These are phyloP conservation scores for Cyclaneusma minus DNA, from an alignment of 2,329 filamentous ascomycete genomes.

Conservation along the genomic window DNA sequence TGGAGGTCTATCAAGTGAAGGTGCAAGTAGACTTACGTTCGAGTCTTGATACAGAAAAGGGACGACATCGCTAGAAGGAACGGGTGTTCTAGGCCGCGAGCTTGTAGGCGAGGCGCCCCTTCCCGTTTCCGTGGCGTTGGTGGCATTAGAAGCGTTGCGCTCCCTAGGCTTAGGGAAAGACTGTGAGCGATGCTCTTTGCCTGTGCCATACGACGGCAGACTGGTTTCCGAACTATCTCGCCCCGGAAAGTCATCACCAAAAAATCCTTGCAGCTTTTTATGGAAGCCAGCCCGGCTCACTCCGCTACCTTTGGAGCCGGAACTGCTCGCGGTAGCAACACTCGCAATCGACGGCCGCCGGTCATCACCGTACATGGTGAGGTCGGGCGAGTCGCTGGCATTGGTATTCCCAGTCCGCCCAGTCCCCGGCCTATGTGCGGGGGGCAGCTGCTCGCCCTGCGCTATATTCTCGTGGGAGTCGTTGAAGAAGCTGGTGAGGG, in stretches of 20 bases:
- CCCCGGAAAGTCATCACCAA: constrained; percentile 74
- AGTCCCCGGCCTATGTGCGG: constrained; percentile 45
- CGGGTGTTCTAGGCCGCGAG: constrained; percentile 69
- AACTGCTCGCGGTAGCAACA: constrained; percentile 72
- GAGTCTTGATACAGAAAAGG: constrained; percentile 93
- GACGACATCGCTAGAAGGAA: constrained; percentile 82
- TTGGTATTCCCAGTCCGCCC: constrained; percentile 27
- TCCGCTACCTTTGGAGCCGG: constrained; percentile 64
- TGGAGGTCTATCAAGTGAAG: constrained; percentile 10
- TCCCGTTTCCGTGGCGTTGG: constrained; percentile 40
- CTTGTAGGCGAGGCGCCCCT: constrained; percentile 60
- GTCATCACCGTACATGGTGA: constrained; percentile 50
- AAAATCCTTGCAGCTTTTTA: constrained; percentile 81
- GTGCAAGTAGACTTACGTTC: constrained; percentile 39
- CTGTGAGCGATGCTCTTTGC: constrained; percentile 46
- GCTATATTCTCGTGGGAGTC: constrained; percentile 66
- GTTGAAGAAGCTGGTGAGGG: constrained; percentile 51
- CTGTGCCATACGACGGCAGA: constrained; percentile 30
- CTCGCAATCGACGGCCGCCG: constrained; percentile 79
- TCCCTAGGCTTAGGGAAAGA: constrained; percentile 50
- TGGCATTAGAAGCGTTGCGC: constrained; percentile 67
- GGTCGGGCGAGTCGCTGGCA: constrained; percentile 44
- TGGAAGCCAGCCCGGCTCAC: constrained; percentile 52
- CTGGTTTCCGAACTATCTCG: constrained; percentile 61
- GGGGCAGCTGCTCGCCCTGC: constrained; percentile 47